Conservation (phyloP, 2,329 filamentous ascomycete genomes). For the Tolypocladium guangdongense region DNA sequence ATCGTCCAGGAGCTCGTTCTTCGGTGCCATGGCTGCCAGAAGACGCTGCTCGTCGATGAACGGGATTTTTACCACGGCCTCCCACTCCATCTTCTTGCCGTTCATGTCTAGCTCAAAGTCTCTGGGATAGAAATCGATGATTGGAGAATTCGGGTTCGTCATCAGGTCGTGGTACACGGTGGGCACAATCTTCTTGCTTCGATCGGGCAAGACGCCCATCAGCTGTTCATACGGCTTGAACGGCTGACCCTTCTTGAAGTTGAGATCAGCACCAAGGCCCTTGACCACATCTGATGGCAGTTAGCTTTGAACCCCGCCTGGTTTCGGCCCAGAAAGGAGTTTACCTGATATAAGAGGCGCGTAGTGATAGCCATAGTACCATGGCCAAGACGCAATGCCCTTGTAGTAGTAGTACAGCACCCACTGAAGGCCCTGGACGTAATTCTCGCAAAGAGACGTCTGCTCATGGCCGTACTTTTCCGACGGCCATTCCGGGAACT, state of each 20-base stretch:
- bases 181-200: slow-evolving; percentile 94
- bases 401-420: slow-evolving; percentile 97
- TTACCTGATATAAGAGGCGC: slow-evolving; percentile 85
- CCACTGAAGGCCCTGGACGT: slow-evolving; percentile 96
- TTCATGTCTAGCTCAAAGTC: slow-evolving; percentile 99
- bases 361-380: slow-evolving; percentile 97
- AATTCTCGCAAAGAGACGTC: slow-evolving; percentile 80
- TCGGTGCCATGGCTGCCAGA: slow-evolving; percentile 74
- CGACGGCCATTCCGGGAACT: slow-evolving; percentile 77
- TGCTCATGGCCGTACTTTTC: slow-evolving; percentile 68
- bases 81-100: slow-evolving; percentile 99
- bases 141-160: slow-evolving; percentile 82
- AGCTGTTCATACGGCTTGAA: slow-evolving; percentile 93
- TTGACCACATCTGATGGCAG: slow-evolving; percentile 64
- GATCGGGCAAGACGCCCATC: slow-evolving; percentile 95
- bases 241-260: slow-evolving; percentile 89
- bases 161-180: slow-evolving; percentile 80
- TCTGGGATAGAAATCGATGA: slow-evolving; percentile 94
- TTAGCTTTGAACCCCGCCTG: slow-evolving; percentile 5
- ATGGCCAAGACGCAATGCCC: slow-evolving; percentile 95
- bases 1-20: slow-evolving; percentile 64
- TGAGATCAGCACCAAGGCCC: slow-evolving; percentile 74
- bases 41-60: slow-evolving; percentile 92
- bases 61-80: slow-evolving; percentile 96
- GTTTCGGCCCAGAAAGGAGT: slow-evolving; percentile 1